Percentiles rank a stretch among this genome's conserved stretches.
Evolutionary conservation across 345 rosid genomes (phyloP).

Genomic region (Aethionema arabicum): DNA sequence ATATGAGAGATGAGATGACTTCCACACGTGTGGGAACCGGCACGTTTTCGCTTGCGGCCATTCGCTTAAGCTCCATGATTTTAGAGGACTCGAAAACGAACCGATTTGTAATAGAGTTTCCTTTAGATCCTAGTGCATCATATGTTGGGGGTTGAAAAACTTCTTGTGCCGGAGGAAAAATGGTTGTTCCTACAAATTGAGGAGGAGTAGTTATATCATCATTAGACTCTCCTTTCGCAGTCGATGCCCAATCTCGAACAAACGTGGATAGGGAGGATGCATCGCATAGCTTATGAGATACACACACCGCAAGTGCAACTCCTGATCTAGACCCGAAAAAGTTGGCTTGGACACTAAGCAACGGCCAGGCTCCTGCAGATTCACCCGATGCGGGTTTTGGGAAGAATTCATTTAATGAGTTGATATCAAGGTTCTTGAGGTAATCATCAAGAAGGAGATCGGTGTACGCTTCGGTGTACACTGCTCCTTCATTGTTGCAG

Average conservation of each 20-base stretch:
- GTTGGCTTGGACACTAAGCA: slow-evolving; percentile 22
- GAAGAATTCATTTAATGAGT: slow-evolving; percentile 8
- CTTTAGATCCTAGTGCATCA: no score
- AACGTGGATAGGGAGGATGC: slow-evolving; percentile 36
- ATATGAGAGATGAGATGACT: slow-evolving; percentile 28
- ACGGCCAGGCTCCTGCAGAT: neutral
- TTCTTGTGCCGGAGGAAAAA: slow-evolving; percentile 2
- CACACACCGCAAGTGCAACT: slow-evolving; percentile 28
- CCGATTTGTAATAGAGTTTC: no score
- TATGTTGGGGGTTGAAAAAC: no score
- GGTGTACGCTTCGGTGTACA: slow-evolving; percentile 32
- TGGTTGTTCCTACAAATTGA: neutral
- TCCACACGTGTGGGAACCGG: slow-evolving; percentile 2
- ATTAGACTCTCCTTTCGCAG: neutral
- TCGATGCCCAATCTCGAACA: slow-evolving; percentile 20
- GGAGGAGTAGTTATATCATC: neutral
- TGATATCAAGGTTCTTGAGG: slow-evolving; percentile 14
- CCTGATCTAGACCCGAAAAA: slow-evolving; percentile 40
- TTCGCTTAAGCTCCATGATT: no score
- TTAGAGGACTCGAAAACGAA: no score
- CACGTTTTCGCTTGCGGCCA: no score
- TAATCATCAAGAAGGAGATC: slow-evolving; percentile 27
- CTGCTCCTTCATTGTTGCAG: slow-evolving; percentile 40
- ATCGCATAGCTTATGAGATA: slow-evolving; percentile 47
- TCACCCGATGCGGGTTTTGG: neutral